These are phyloP conservation scores for Eimeria mitis DNA, from an alignment of 169 alveolate genomes.

Conservation along the genomic window DNA sequence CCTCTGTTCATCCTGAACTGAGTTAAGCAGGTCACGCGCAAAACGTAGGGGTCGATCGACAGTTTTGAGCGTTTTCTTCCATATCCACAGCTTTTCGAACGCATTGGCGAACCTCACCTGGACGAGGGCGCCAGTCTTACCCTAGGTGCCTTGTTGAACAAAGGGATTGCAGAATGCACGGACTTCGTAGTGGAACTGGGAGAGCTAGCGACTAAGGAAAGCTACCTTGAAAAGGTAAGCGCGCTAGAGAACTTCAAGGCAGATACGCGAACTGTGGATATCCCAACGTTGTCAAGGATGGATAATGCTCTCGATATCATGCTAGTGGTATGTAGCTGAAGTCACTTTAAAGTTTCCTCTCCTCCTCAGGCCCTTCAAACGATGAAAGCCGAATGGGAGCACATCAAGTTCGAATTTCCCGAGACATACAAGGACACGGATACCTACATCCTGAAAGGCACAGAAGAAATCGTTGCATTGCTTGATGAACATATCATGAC, in stretches of 20 bases:
- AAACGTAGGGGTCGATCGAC: not conserved
- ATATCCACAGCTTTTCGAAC: slow-evolving; percentile 45
- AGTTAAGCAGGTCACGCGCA: not conserved
- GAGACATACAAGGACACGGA: slow-evolving; percentile 90
- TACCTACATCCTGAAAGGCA: slow-evolving; percentile 92
- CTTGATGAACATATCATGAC: slow-evolving; percentile 97
- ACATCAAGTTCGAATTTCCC: slow-evolving; percentile 89
- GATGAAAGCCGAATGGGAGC: slow-evolving; percentile 95
- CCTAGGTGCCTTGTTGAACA: slow-evolving; percentile 14
- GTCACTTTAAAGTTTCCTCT: not conserved
- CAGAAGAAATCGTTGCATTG: slow-evolving; percentile 92
- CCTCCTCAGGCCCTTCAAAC: slow-evolving; percentile 84
- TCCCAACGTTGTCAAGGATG: not conserved
- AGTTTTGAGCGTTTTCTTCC: not conserved
- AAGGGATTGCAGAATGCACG: slow-evolving; percentile 67
- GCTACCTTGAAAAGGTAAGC: slow-evolving; percentile 74
- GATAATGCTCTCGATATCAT: not conserved
- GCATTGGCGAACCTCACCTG: slow-evolving; percentile 69
- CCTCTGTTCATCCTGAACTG: not conserved
- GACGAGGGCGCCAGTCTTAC: slow-evolving; percentile 34
- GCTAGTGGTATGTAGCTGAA: not conserved
- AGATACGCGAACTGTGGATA: not conserved
- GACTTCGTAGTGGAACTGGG: slow-evolving; percentile 77
- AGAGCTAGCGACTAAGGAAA: slow-evolving; percentile 69
- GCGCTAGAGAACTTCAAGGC: not conserved